phyloP scores from a whole-genome alignment of 2,329 filamentous ascomycete genomes.

The Rhexocercosporidium sp. region DNA sequence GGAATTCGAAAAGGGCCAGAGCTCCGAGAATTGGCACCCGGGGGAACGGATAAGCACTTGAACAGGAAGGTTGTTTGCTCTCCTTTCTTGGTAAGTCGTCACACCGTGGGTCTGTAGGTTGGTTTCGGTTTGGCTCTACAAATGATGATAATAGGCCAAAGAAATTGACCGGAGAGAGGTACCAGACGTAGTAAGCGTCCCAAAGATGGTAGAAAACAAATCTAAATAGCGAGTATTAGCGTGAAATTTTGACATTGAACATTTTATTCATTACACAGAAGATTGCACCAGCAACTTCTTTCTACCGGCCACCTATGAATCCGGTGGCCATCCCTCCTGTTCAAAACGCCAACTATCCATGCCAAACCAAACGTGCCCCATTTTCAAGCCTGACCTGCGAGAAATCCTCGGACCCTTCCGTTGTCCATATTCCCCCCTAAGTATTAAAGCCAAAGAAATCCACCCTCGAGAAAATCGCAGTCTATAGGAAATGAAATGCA shows the following conservation, averaged over 20 bases:
- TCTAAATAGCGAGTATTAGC: no score
- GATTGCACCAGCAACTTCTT: constrained; percentile 11
- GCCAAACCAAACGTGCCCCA: constrained; percentile 2
- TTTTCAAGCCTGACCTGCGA: constrained; percentile 10
- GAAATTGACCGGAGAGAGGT: no score
- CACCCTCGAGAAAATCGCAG: neutral
- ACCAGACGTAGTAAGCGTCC: no score
- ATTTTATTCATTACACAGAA: constrained; percentile 16
- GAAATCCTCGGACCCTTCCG: constrained; percentile 2
- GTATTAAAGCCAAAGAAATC: constrained; percentile 15
- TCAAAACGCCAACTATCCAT: constrained; percentile 12
- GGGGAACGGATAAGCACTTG: neutral
- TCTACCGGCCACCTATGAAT: constrained; percentile 2
- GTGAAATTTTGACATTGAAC: neutral
- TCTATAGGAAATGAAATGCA: constrained; percentile 24
- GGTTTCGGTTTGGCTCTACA: neutral
- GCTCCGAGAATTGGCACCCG: neutral
- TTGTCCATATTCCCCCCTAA: constrained; percentile 16
- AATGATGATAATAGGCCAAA: neutral
- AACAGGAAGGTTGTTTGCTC: neutral
- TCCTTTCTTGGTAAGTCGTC: neutral
- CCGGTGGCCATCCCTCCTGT: neutral
- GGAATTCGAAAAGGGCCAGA: neutral
- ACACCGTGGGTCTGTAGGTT: neutral
- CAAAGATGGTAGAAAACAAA: no score